Percentiles rank a stretch among this genome's conserved stretches.
Evolutionary conservation across 2,329 filamentous ascomycete species (phyloP).

Genomic region (Myriosclerotinia curreyana): DNA sequence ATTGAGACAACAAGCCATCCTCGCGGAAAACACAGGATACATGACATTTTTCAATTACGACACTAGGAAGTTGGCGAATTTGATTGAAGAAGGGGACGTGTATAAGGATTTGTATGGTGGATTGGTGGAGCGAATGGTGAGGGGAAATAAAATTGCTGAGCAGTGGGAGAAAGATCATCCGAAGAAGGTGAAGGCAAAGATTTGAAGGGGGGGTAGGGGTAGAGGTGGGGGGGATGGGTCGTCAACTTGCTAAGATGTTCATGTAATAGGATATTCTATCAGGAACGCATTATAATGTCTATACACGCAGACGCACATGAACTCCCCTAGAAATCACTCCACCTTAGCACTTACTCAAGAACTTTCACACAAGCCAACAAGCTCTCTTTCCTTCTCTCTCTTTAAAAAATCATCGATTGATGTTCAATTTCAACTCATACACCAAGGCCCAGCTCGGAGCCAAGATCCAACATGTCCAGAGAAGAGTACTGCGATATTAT

Average conservation of each 20-base stretch:
- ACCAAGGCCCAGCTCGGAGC: too few species aligned
- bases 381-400: too few species aligned
- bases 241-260: not conserved
- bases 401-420: too few species aligned
- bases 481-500: not conserved
- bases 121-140: slow-evolving; percentile 1
- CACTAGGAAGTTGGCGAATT: not conserved
- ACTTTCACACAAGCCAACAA: too few species aligned
- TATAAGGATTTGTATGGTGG: slow-evolving; percentile 4
- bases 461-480: too few species aligned
- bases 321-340: too few species aligned
- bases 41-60: not conserved
- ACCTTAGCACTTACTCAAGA: too few species aligned
- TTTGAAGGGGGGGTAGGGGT: not conserved
- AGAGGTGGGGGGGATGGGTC: too few species aligned
- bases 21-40: not conserved
- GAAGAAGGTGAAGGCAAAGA: not conserved
- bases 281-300: too few species aligned
- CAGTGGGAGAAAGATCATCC: not conserved
- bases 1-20: not conserved
- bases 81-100: not conserved
- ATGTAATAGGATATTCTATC: not conserved
- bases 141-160: not conserved
- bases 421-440: too few species aligned
- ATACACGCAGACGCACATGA: too few species aligned